Percentiles rank a stretch among this genome's conserved stretches.
These are phyloP conservation scores for Cicer arietinum DNA, from an alignment of 306 rosid genomes.

Conservation along the genomic window DNA sequence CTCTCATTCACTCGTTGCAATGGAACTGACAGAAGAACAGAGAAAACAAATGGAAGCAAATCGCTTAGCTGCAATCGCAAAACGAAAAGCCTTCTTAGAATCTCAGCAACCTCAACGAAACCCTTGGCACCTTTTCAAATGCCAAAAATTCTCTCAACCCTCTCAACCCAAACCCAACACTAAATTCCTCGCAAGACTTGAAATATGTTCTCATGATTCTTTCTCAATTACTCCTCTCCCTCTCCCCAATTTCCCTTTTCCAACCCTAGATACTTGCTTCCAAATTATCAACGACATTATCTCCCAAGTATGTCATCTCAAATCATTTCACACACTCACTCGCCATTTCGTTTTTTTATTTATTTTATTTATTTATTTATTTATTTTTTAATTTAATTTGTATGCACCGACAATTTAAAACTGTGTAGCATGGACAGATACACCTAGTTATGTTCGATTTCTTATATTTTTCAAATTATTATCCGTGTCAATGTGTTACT, in stretches of 20 bases:
- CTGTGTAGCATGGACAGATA: too few species aligned
- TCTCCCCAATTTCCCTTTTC: slow-evolving; percentile 48
- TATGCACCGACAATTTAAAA: neutral
- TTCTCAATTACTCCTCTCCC: slow-evolving; percentile 64
- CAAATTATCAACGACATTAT: slow-evolving; percentile 49
- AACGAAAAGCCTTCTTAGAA: slow-evolving; percentile 69
- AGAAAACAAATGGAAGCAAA: slow-evolving; percentile 72
- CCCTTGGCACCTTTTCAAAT: slow-evolving; percentile 75
- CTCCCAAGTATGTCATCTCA: slow-evolving; percentile 48
- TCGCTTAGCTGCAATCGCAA: slow-evolving; percentile 77
- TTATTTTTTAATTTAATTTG: neutral
- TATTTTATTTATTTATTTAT: too few species aligned
- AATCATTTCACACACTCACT: too few species aligned
- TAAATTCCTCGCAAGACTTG: slow-evolving; percentile 71
- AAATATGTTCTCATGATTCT: slow-evolving; percentile 78
- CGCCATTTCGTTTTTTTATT: too few species aligned
- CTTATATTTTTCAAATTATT: too few species aligned
- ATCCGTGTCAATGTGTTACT: too few species aligned
- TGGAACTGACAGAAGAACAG: slow-evolving; percentile 81
- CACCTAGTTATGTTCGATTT: too few species aligned
- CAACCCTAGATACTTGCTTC: slow-evolving; percentile 58
- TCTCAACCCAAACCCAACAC: neutral
- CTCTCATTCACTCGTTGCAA: neutral
- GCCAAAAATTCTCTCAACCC: slow-evolving; percentile 58
- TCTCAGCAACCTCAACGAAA: slow-evolving; percentile 31